phyloP scores from a whole-genome alignment of 306 rosid genomes.

The Medicago ruthenica region DNA sequence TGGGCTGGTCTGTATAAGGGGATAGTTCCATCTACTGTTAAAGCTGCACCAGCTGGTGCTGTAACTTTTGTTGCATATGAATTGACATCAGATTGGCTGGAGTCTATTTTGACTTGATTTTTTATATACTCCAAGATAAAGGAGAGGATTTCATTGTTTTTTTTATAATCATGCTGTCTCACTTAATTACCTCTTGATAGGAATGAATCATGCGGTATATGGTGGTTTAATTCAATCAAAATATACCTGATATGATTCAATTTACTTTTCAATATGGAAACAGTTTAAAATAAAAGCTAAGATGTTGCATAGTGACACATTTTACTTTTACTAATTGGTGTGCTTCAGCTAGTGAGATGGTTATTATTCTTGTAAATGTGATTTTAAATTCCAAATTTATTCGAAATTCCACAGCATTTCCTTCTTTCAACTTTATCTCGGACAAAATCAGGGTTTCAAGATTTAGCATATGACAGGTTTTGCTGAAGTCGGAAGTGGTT shows the following conservation, averaged over 20 bases:
- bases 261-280: slow-evolving; percentile 13
- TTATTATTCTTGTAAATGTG: background rate
- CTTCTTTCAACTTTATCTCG: background rate
- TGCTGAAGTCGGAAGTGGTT: background rate
- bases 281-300: background rate
- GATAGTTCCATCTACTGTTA: slow-evolving; percentile 80
- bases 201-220: background rate
- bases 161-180: slow-evolving; percentile 47
- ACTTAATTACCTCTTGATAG: background rate
- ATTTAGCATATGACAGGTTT: background rate
- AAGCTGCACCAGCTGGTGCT: slow-evolving; percentile 93
- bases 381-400: slow-evolving; percentile 5
- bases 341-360: background rate
- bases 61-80: slow-evolving; percentile 94
- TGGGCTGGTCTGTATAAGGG: slow-evolving; percentile 93
- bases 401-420: background rate
- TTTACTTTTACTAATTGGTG: background rate
- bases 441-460: background rate
- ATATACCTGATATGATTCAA: slow-evolving; percentile 8
- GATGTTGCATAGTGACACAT: background rate
- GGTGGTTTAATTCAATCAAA: slow-evolving; percentile 1
- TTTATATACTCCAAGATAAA: slow-evolving; percentile 8
- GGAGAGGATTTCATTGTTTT: slow-evolving; percentile 24
- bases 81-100: slow-evolving; percentile 75
- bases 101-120: slow-evolving; percentile 61